Evolutionary conservation across 306 rosid genomes (phyloP), one percentile per base, ranked within the genome.

Genomic region (Luffa aegyptiaca): DNA sequence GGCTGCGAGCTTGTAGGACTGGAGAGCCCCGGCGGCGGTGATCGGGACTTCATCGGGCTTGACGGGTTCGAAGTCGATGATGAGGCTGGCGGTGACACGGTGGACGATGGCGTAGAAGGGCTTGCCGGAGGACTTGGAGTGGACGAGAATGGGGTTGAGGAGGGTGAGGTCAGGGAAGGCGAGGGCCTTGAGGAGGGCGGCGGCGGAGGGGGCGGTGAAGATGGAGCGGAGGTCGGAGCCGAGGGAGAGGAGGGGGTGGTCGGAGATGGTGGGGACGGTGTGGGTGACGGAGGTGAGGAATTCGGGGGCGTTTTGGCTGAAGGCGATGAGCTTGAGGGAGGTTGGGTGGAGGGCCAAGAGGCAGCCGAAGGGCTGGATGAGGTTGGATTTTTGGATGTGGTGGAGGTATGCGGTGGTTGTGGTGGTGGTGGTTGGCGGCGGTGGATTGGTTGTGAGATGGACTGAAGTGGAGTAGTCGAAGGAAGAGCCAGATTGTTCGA

Each of bases 1-100:
- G 17, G 97, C 97, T 44, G 98, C 97, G 51, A 94, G 93, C 86
- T 92, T 94, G 90, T 94, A 92, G 1, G 97, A 94, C 52, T 92
- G 97, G 82, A 94, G 77, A 45, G 95, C 97, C 18, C 98, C 98
- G 3, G 94, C 97, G n/a, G 96, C 97, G 26, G 97, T 92, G 93
- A 90, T 87, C 55, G 97, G 93, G 72, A 88, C 92, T 84, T 94
- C 97, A 71, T 86, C 85, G 41, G 97, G 96, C 87, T 92, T 92
- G 70, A 92, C 97, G 0, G 98, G 98, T 87, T 94, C 98, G 77
- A 94, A 92, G 79, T 94, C 98, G 79, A 94, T 75, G 86, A 94
- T 83, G 90, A 94, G 68, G 83, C 97, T 84, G 48, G 92, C 95
- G 0, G 95, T 92, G 2, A 94, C 97, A 1, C 93, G 89, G 76